A percentile compares a stretch with the other conserved stretches of the same genome.
Conservation (phyloP, 2,329 filamentous ascomycete species). For the Penicillium digitatum region DNA sequence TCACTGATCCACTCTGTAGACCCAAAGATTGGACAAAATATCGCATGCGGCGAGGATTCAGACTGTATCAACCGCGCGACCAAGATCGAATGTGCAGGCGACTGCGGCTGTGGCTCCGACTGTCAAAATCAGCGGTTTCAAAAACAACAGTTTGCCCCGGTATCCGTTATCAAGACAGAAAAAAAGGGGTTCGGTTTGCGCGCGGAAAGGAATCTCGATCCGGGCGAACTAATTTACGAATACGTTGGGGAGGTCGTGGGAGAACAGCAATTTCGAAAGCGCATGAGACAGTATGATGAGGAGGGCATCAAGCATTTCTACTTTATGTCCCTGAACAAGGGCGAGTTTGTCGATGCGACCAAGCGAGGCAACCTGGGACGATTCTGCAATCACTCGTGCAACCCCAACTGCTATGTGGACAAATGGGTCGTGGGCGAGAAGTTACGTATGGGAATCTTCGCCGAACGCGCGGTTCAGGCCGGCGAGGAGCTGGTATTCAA, state of each 20-base stretch:
- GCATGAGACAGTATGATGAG: constrained; percentile 89
- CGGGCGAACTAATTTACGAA: constrained; percentile 93
- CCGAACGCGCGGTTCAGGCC: constrained; percentile 73
- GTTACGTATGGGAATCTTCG: constrained; percentile 98
- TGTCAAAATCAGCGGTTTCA: constrained; percentile 97
- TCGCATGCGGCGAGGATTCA: constrained; percentile 90
- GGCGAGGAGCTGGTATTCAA: constrained; percentile 98
- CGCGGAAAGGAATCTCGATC: constrained; percentile 68
- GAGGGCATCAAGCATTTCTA: constrained; percentile 99
- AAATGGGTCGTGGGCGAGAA: constrained; percentile 99
- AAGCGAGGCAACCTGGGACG: constrained; percentile 93
- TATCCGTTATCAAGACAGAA: constrained; percentile 94
- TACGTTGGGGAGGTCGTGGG: constrained; percentile 99
- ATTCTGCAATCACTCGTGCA: constrained; percentile 99
- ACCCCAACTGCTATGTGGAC: constrained; percentile 97
- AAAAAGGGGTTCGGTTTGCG: constrained; percentile 96
- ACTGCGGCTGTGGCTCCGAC: constrained; percentile 78
- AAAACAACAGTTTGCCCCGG: constrained; percentile 79
- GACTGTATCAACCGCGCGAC: constrained; percentile 98
- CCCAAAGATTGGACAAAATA: constrained; percentile 55
- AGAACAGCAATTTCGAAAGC: constrained; percentile 79
- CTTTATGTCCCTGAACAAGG: constrained; percentile 97
- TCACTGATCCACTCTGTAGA: constrained; percentile 46
- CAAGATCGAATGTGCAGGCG: constrained; percentile 90
- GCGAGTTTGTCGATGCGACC: constrained; percentile 95